A percentile compares a stretch with the other conserved stretches of the same genome.
phyloP scores from a whole-genome alignment of 2,329 filamentous ascomycete genomes.

The Cladosporium oxysporum region DNA sequence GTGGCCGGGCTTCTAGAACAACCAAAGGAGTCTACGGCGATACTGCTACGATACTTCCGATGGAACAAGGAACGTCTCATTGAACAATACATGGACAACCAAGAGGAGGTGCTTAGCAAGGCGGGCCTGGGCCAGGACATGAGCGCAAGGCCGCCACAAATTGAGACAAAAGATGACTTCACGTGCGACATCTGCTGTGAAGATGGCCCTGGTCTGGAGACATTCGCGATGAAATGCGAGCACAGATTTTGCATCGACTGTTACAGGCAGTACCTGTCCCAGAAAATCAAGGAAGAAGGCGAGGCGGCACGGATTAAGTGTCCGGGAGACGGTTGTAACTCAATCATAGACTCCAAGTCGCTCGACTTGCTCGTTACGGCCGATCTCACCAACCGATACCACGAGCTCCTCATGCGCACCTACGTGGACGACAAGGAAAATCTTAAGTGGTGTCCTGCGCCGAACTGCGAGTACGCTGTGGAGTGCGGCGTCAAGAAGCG shows the following conservation, averaged over 20 bases:
- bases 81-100: constrained; percentile 92
- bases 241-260: constrained; percentile 93
- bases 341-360: constrained; percentile 88
- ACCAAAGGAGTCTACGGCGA: constrained; percentile 84
- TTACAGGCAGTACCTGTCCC: constrained; percentile 84
- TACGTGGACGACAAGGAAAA: constrained; percentile 97
- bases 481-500: constrained; percentile 87
- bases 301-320: constrained; percentile 95
- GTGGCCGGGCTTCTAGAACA: constrained; percentile 90
- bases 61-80: constrained; percentile 98
- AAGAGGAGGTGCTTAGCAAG: constrained; percentile 75
- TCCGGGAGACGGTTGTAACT: constrained; percentile 80
- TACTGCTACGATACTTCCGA: constrained; percentile 81
- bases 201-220: constrained; percentile 72
- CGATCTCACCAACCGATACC: constrained; percentile 67
- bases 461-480: constrained; percentile 92
- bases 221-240: constrained; percentile 92
- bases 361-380: constrained; percentile 71
- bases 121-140: constrained; percentile 74
- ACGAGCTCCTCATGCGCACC: constrained; percentile 82
- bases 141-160: constrained; percentile 59
- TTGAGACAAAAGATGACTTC: constrained; percentile 74
- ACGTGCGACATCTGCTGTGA: constrained; percentile 96
- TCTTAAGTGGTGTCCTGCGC: constrained; percentile 96
- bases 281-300: constrained; percentile 94